Conservation (phyloP, 805 yeast species). For the Saccharomycopsis microspora region DNA sequence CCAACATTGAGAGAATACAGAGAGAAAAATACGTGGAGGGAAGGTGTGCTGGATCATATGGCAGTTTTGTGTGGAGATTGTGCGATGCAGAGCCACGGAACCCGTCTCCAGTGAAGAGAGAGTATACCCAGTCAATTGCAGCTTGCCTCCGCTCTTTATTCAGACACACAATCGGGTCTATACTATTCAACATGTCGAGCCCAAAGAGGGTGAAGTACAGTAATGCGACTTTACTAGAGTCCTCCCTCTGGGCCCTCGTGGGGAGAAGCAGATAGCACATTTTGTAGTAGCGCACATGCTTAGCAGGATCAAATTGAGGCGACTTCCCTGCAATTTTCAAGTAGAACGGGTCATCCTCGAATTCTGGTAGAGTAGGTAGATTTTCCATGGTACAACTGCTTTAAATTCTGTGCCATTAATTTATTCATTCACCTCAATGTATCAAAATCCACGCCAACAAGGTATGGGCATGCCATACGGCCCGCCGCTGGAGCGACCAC, state of each 20-base stretch:
- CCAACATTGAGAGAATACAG: constrained; percentile 39
- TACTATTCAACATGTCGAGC: constrained; percentile 33
- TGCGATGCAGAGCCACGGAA: constrained; percentile 52
- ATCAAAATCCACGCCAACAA: too few relatives aligned
- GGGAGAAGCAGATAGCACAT: constrained; percentile 32
- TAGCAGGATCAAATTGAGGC: constrained; percentile 13
- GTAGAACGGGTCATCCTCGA: background rate
- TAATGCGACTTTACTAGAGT: constrained; percentile 59
- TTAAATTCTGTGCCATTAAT: too few relatives aligned
- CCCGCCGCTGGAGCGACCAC: constrained; percentile 17
- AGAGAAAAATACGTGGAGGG: constrained; percentile 74
- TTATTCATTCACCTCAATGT: too few relatives aligned
- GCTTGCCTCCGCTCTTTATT: constrained; percentile 20
- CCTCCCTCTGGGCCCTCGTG: constrained; percentile 44
- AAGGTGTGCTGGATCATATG: constrained; percentile 52
- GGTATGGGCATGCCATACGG: too few relatives aligned
- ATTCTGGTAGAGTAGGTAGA: constrained; percentile 3
- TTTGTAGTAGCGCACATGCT: background rate
- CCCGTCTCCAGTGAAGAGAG: constrained; percentile 35
- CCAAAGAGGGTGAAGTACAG: constrained; percentile 62
- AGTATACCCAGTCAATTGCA: constrained; percentile 33
- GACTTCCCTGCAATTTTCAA: background rate
- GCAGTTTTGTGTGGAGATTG: constrained; percentile 16
- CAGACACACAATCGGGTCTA: constrained; percentile 21
- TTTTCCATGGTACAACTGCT: background rate